These are phyloP conservation scores for Erodium trifolium DNA, from an alignment of 441 rosid species.

Conservation along the genomic window DNA sequence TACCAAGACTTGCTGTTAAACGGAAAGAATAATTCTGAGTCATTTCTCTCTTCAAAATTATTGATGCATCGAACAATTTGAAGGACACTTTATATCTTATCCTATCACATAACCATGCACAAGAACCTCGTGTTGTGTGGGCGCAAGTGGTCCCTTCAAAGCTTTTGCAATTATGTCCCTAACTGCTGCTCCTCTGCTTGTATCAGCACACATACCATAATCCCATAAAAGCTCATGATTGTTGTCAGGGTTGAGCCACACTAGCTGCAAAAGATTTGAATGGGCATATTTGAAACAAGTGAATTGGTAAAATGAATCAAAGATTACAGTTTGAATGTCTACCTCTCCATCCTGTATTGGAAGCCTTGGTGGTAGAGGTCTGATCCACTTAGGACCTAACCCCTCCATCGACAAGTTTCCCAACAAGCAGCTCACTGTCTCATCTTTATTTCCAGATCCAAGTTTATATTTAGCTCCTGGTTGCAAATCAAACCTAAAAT, in stretches of 20 bases:
- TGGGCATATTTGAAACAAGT: conserved; percentile 15
- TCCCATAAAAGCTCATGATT: conserved; percentile 95
- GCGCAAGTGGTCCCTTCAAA: conserved; percentile 70
- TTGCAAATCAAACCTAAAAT: conserved; percentile 73
- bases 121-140: conserved; percentile 70
- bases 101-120: not conserved
- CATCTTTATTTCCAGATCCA: conserved; percentile 86
- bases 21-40: conserved; percentile 11
- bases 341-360: conserved; percentile 81
- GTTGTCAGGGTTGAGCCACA: conserved; percentile 90
- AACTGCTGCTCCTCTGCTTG: conserved; percentile 81
- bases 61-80: not conserved
- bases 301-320: conserved; percentile 12
- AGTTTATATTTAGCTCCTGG: conserved; percentile 58
- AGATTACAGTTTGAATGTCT: conserved; percentile 12
- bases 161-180: conserved; percentile 83
- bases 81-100: no score
- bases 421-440: conserved; percentile 47
- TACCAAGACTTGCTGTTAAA: conserved; percentile 49
- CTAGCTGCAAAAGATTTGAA: conserved; percentile 45
- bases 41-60: conserved; percentile 15
- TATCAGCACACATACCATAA: conserved; percentile 94
- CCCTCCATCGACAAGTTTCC: conserved; percentile 45
- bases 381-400: conserved; percentile 59
- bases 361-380: conserved; percentile 76